Evolutionary conservation across 2,329 filamentous ascomycete species (phyloP).

Genomic region (Sclerotinia nivalis): DNA sequence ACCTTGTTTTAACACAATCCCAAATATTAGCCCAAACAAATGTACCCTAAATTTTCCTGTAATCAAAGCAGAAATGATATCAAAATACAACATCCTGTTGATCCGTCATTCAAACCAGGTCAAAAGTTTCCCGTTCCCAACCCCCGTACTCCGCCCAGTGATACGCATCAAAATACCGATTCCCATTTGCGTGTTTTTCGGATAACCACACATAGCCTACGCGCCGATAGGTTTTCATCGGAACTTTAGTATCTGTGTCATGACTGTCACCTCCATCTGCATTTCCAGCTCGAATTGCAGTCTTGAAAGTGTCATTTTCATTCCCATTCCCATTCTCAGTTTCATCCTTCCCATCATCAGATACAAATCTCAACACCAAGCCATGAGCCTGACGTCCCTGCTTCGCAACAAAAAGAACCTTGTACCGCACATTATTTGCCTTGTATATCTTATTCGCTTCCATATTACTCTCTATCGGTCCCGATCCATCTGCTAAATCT

Average conservation of each 20-base stretch:
- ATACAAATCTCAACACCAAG: neutral
- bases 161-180: neutral
- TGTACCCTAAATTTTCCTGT: no score
- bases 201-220: neutral
- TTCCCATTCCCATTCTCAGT: neutral
- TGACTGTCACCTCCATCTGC: neutral
- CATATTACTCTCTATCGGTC: neutral
- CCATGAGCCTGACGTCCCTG: neutral
- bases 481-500: neutral
- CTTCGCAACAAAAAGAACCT: neutral
- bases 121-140: constrained; percentile 4
- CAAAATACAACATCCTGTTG: no score
- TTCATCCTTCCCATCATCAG: neutral
- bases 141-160: neutral
- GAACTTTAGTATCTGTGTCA: neutral
- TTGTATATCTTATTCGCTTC: neutral
- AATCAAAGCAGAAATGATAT: no score
- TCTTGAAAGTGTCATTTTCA: neutral
- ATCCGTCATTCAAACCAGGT: neutral
- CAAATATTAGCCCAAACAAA: no score
- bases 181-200: neutral
- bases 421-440: neutral
- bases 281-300: neutral
- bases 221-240: neutral
- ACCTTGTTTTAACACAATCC: no score